A percentile compares a stretch with the other conserved stretches of the same genome.
Conservation (phyloP, 2,329 filamentous ascomycete genomes). For the Diaporthe eres region DNA sequence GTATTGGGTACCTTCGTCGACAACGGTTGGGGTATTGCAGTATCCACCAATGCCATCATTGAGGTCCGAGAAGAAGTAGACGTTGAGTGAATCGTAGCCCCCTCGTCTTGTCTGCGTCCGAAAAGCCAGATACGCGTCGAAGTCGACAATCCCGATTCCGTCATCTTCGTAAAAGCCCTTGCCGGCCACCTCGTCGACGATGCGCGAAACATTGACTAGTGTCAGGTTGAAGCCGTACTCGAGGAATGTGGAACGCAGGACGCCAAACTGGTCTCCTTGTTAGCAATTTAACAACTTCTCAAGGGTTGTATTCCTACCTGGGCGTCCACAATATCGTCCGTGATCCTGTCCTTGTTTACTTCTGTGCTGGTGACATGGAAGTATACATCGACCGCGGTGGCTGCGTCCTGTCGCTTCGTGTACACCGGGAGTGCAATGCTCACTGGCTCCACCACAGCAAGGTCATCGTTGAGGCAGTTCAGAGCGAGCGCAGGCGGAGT, state of each 20-base stretch:
- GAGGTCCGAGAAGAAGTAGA: conserved; percentile 31
- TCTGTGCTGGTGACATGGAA: conserved; percentile 34
- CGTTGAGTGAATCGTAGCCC: conserved; percentile 32
- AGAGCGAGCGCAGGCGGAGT: background rate
- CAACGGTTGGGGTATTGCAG: conserved; percentile 1
- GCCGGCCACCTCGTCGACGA: conserved; percentile 25
- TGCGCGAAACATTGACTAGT: conserved; percentile 10
- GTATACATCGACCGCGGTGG: conserved; percentile 30
- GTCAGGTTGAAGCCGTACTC: conserved; percentile 11
- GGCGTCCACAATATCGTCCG: conserved; percentile 14
- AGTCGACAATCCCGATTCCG: conserved; percentile 1
- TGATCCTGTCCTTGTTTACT: conserved; percentile 19
- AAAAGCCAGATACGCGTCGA: conserved; percentile 19
- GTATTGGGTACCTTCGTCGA: background rate
- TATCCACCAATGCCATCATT: conserved; percentile 1
- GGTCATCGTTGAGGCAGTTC: conserved; percentile 16
- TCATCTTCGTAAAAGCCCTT: conserved; percentile 23
- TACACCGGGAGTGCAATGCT: background rate
- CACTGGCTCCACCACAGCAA: conserved; percentile 5
- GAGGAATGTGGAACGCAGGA: conserved; percentile 1
- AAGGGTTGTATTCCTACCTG: background rate
- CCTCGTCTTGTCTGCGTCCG: conserved; percentile 5
- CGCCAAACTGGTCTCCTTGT: background rate
- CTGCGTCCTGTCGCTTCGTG: conserved; percentile 1
- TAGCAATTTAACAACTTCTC: background rate